These are phyloP conservation scores for Talaromyces sp. DNA, from an alignment of 2,329 filamentous ascomycete species.

Conservation along the genomic window DNA sequence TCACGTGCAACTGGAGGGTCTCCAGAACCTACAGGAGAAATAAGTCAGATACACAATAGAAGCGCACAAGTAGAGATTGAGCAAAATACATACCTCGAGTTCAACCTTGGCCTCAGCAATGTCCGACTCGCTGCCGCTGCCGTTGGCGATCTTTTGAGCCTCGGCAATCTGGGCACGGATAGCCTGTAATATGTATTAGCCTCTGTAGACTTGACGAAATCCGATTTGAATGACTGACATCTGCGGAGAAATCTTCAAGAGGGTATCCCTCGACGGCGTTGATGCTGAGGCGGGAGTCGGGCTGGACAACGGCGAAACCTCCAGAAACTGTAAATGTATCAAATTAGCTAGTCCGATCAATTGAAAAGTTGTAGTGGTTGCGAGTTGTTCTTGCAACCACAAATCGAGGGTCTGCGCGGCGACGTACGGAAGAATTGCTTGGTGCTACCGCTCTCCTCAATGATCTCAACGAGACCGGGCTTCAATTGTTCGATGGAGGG, in stretches of 20 bases:
- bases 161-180: slow-evolving; percentile 88
- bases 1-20: slow-evolving; percentile 49
- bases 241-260: slow-evolving; percentile 92
- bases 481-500: slow-evolving; percentile 98
- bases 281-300: slow-evolving; percentile 91
- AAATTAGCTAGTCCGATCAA: neutral
- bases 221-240: slow-evolving; percentile 48
- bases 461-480: slow-evolving; percentile 89
- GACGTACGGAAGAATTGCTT: slow-evolving; percentile 98
- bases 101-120: slow-evolving; percentile 99
- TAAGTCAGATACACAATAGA: slow-evolving; percentile 2
- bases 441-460: slow-evolving; percentile 81
- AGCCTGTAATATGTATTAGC: slow-evolving; percentile 46
- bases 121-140: slow-evolving; percentile 91
- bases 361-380: neutral
- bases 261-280: slow-evolving; percentile 96
- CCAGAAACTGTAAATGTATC: slow-evolving; percentile 69
- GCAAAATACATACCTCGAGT: slow-evolving; percentile 69
- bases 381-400: slow-evolving; percentile 4
- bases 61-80: neutral
- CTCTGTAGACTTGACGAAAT: neutral
- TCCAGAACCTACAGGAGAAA: slow-evolving; percentile 44
- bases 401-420: slow-evolving; percentile 1
- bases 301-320: slow-evolving; percentile 95
- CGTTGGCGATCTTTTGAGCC: slow-evolving; percentile 89